phyloP scores from a whole-genome alignment of 23 red algal genomes.

The Cyanidiococcus yangmingshanensis region DNA sequence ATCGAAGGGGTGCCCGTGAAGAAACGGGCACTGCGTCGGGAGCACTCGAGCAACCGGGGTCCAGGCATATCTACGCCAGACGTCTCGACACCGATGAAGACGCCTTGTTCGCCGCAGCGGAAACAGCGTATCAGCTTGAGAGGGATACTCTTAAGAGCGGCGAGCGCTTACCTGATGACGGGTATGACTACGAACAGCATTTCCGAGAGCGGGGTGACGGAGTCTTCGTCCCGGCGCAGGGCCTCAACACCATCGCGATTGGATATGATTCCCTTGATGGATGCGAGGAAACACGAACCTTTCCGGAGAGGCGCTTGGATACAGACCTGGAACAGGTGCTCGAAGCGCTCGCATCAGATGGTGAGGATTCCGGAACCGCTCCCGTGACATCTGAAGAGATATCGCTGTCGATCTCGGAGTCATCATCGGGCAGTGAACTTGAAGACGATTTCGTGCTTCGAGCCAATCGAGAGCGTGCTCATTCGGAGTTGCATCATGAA shows the following conservation, averaged over 20 bases:
- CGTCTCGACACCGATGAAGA: not conserved
- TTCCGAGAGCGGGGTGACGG: slow-evolving; percentile 55
- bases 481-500: not conserved
- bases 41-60: not conserved
- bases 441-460: not conserved
- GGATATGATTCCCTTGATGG: not conserved
- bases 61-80: not conserved
- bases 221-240: slow-evolving; percentile 27
- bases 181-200: slow-evolving; percentile 68
- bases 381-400: not conserved
- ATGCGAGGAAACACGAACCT: no score
- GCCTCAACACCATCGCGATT: not conserved
- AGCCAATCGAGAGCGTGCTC: not conserved
- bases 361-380: not conserved
- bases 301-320: not conserved
- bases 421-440: not conserved
- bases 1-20: not conserved
- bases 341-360: not conserved
- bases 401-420: not conserved
- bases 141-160: slow-evolving; percentile 16
- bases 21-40: not conserved
- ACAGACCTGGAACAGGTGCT: not conserved
- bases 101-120: not conserved
- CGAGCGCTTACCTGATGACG: slow-evolving; percentile 64
- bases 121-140: not conserved